Base-by-base conservation (phyloP, 2,329 filamentous ascomycete species). In the Ceratocystis variospora region DNA sequence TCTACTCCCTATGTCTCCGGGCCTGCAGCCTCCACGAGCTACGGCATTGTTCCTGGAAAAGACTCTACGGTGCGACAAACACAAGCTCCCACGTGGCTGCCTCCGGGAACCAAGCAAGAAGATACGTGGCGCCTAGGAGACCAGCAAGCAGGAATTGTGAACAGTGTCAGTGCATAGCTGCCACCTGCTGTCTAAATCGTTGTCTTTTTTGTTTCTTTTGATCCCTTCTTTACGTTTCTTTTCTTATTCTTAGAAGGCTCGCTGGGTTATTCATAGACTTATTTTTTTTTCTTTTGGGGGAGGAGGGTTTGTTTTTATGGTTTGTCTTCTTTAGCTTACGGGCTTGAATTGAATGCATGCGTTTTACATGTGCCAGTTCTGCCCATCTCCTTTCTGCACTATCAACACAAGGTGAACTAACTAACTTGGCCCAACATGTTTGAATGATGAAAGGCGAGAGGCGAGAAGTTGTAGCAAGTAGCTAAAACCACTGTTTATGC, bases 51-150 rank as follows among this genome's bases (percentile, higher is more conserved):
- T 12, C 53, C 61, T 10, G 55, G 28, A 15, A 59, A 59, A 31
- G 55, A 59, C 2, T 59, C 67, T 22, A n/a, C 61, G 8, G 22
- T 53, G 19, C 63, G 67, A n/a, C 33, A 37, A 7, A 41, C 28
- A 8, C 59, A 53, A n/a, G 22, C 67, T 15, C 67, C 63, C 44
- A 76, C 77, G n/a, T 93, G 89, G 84, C 77, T 95, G 67, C 83
- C 88, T 19, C 87, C 87, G 0, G 89, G 90, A 6, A 96, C 90
- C 1, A 91, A 85, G 73, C 88, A 93, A 74, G 89, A 96, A 74
- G 88, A 90, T 63, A 96, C 89, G 1, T 96, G 91, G 92, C 75
- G 76, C 19, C 68, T 72, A 3, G 74, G 76, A 10, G 77, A 79
- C 66, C 63, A 66, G 48, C 37, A 66, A 55, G 50, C 61, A 6